A percentile compares a stretch with the other conserved stretches of the same genome.
phyloP scores from a whole-genome alignment of 2,329 filamentous ascomycete species.

The Xylaria sp. region DNA sequence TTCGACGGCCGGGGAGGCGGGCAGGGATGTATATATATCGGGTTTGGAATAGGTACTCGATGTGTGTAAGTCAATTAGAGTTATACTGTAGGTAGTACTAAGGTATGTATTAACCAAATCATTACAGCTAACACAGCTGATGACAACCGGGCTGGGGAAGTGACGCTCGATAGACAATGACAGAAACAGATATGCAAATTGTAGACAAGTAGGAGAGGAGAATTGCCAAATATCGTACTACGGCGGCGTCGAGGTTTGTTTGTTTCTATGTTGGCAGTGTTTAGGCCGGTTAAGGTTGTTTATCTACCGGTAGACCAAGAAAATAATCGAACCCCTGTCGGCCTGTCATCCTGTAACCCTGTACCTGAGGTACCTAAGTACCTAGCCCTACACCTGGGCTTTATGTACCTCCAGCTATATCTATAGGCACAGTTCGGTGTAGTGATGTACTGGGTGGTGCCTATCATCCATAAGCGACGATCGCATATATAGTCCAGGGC shows the following conservation, averaged over 20 bases:
- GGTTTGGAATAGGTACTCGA: neutral
- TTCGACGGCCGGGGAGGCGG: neutral
- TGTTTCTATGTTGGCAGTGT: neutral
- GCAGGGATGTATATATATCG: constrained; percentile 1
- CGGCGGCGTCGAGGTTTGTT: neutral
- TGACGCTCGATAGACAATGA: neutral
- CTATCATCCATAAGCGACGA: too few relatives aligned
- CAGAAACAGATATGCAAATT: neutral
- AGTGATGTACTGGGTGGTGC: too few relatives aligned
- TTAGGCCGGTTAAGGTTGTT: constrained; percentile 10
- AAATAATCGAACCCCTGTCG: neutral
- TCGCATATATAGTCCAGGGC: too few relatives aligned
- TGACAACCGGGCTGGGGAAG: neutral
- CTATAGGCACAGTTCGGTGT: too few relatives aligned
- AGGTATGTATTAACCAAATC: neutral
- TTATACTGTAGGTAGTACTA: neutral
- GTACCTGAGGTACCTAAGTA: too few relatives aligned
- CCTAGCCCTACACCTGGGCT: too few relatives aligned
- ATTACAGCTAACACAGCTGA: neutral
- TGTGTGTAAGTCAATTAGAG: too few relatives aligned
- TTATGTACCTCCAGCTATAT: too few relatives aligned
- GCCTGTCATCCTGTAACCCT: neutral
- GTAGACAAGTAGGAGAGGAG: neutral
- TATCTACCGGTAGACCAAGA: neutral
- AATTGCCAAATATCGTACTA: neutral